Evolutionary conservation across 495 filamentous ascomycete genomes (phyloP), one percentile per base, ranked within the genome.

Genomic region (Talaromyces proteolyticus): DNA sequence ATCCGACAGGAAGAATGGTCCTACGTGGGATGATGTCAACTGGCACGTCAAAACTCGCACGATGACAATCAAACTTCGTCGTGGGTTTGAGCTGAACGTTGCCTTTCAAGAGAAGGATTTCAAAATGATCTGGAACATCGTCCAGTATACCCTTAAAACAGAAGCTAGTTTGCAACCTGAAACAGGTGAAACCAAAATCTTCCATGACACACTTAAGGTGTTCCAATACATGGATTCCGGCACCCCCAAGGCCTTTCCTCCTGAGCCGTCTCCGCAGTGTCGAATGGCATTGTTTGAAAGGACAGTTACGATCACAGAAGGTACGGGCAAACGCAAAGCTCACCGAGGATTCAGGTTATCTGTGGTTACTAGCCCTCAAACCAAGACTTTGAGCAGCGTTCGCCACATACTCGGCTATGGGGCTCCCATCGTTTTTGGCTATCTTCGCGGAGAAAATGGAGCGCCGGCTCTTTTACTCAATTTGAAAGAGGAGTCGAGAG

Each of bases 171-270:
- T 91, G n/a, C 78, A 80, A 12, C 78, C 78, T 0, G 72, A 79
- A 19, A 65, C 75, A 20, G 81, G 85, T 20, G 90, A 95, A 63
- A 72, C 68, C 6, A 49, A 84, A 34, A 72, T 85, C 1, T 86
- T 82, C 61, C 80, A 85, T 54, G 77, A 71, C 2, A 79, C 72
- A 6, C 64, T 94, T 4, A 79, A 81, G 47, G 70, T 78, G 3
- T 86, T 92, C 54, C 84, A 89, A 47, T 89, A 88, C 56, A 81
- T 88, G 61, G 87, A 92, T 57, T 72, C 83, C 8, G 77, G 77
- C 25, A 73, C 83, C 44, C 70, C 82, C 14, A 74, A 78, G 45
- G 72, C 77, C 5, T 94, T 95, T 61, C 88, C 89, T 8, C 66
- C 79, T 34, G 87, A 91, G 5, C 76, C 82, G n/a, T 68, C 85